Evolutionary conservation across 768 basidiomycete species (phyloP), one percentile per base, ranked within the genome.

Genomic region (Podaxis sp.): DNA sequence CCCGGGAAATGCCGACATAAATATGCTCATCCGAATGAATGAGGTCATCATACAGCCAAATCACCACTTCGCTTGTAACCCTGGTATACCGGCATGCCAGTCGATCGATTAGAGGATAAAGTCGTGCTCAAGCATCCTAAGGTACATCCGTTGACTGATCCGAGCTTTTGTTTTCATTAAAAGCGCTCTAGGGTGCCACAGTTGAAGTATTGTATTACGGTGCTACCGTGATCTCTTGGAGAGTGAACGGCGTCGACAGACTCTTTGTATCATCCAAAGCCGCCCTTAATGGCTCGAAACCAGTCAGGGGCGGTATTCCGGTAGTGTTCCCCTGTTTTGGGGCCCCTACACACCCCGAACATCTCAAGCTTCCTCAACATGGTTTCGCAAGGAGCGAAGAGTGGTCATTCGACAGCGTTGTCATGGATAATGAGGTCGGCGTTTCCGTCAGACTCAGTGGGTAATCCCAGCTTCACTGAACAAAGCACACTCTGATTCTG

Each of bases 271-370:
- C 92, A 9, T 81, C 82, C 11, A 94, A 91, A 71, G 88, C 96
- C 1, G 75, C 79, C 7, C 76, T 94, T 1, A 93, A 96, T 68
- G 92, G 91, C 1, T 84, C 85, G 40, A 94, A 93, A 75, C 85
- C 94, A 1, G 79, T 84, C 33, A 73, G 83, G 60, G 84, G 83
- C 11, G 83, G 83, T 11, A 83, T 84, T 22, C 84, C 84, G 11
- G 71, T 84, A 40, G 87, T 93, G 47, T 97, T 94, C 73, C 89
- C 90, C 47, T 93, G 91, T 76, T 98, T 98, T 69, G 96, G 96
- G 2, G 80, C 91, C 0, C 93, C 96, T 1, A 82, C 80, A 17
- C 89, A 87, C 73, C 82, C 81, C 27, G 91, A 88, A 54, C 92
- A 95, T 72, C 66, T 72, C 22, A 83, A 82, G 51, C 79, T 99